Percentiles rank a stretch among this genome's conserved stretches.
These are phyloP conservation scores for Aspergillus carlsbadensis DNA, from an alignment of 495 filamentous ascomycete species.

Conservation along the genomic window DNA sequence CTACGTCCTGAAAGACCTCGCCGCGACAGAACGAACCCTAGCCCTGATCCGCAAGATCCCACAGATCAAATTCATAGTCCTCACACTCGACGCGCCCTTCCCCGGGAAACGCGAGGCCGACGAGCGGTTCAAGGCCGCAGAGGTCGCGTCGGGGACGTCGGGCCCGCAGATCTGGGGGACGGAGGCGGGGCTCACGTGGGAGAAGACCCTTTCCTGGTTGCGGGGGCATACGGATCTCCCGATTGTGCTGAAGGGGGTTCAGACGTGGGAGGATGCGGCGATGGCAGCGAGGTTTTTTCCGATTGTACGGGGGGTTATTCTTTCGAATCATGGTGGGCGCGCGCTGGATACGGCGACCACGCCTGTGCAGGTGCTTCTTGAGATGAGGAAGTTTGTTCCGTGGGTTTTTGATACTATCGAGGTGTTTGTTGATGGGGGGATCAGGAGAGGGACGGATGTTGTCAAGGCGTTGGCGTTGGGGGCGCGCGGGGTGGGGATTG, in stretches of 20 bases:
- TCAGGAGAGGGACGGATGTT: conserved; percentile 83
- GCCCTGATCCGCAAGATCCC: conserved; percentile 67
- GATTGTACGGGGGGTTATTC: conserved; percentile 72
- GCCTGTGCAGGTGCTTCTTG: conserved; percentile 78
- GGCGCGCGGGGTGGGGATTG: conserved; percentile 81
- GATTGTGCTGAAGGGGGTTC: conserved; percentile 86
- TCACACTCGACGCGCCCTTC: conserved; percentile 88
- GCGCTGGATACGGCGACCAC: conserved; percentile 87
- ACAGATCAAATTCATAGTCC: conserved; percentile 73
- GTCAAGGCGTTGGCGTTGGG: conserved; percentile 88
- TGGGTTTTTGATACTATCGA: conserved; percentile 79
- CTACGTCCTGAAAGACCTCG: conserved; percentile 78
- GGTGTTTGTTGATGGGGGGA: conserved; percentile 86
- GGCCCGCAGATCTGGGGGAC: conserved; percentile 53
- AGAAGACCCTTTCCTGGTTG: conserved; percentile 74
- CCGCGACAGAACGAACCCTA: conserved; percentile 80
- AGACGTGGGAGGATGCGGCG: conserved; percentile 90
- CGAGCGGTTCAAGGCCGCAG: conserved; percentile 56
- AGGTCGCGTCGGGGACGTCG: conserved; percentile 6
- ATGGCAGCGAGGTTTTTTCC: conserved; percentile 64
- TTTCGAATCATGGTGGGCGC: conserved; percentile 90
- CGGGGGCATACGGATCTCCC: conserved; percentile 72
- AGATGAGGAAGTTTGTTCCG: conserved; percentile 87
- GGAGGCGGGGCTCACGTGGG: conserved; percentile 78
- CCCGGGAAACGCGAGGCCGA: conserved; percentile 91